Base-by-base conservation (phyloP, 768 basidiomycete species). In the Tylopilus vinaceipallidus region DNA sequence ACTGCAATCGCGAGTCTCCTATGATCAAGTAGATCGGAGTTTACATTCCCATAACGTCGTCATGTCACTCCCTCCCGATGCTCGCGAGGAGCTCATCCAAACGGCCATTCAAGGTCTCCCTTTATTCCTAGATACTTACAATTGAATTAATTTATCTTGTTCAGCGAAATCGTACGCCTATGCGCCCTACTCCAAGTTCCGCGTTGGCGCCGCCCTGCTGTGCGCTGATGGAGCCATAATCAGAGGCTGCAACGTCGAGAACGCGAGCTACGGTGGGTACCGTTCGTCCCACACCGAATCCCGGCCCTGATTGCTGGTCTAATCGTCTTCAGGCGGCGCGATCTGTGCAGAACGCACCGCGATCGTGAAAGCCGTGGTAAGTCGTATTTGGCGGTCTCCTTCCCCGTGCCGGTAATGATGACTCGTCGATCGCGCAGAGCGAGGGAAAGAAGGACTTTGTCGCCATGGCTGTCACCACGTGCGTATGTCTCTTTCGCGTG, bases 271-370 rank as follows among this genome's bases (percentile, higher is more conserved):
- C 60, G 93, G 95, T 94, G 14, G 19, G 19, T 8, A 4, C 32
- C 7, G 7, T 6, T 29, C 27, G 27, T 29, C 27, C 12, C 27
- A 29, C 6, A 6, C 27, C n/a, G 16, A 33, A 33, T 7, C 27
- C 27, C 4, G 4, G 27, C 27, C 27, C 27, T 29, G 11, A 29
- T 29, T 11, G 11, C 27, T 29, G 27, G 12, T 16, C 16, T 16
- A 33, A 35, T 19, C 26, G 7, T 6, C 34, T 5, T 9, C 50
- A 94, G 94, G 94, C 5, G 91, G 81, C 1, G 81, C 88, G 0
- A 95, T 98, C 51, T 98, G 95, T 57, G 95, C 95, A 0, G 95
- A 99, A 65, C 75, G 95, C 26, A 98, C 95, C 0, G 95, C 95
- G 0, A 74, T 99, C 46, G 87, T 93, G n/a, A 97, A 97, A 67